These are phyloP conservation scores for Candida freyschussii DNA, from an alignment of 1,139 yeast species.

Conservation along the genomic window DNA sequence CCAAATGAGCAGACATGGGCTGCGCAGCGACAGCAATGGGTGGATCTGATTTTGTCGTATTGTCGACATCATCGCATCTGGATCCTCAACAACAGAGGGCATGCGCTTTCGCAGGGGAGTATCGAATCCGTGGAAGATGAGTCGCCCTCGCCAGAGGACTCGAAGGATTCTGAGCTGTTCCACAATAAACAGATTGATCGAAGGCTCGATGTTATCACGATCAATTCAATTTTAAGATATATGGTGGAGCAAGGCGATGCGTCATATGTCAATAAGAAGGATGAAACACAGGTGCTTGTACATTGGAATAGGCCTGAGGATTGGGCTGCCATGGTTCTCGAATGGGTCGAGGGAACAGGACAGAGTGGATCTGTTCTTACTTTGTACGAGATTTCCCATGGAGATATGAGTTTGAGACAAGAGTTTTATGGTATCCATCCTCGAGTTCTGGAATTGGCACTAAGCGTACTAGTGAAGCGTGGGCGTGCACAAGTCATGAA, in stretches of 20 bases:
- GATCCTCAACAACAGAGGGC: slow-evolving; percentile 40
- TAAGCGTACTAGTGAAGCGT: slow-evolving; percentile 57
- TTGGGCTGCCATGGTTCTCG: slow-evolving; percentile 62
- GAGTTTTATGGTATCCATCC: slow-evolving; percentile 64
- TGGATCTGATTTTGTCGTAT: slow-evolving; percentile 47
- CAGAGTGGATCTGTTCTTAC: slow-evolving; percentile 78
- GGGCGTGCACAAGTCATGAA: slow-evolving; percentile 64
- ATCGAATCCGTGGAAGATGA: slow-evolving; percentile 12
- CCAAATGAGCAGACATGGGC: slow-evolving; percentile 75
- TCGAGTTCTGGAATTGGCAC: slow-evolving; percentile 46
- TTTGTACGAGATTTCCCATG: slow-evolving; percentile 66
- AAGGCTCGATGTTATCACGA: slow-evolving; percentile 49
- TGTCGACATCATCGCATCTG: slow-evolving; percentile 55
- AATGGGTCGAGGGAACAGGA: slow-evolving; percentile 71
- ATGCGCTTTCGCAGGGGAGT: slow-evolving; percentile 28
- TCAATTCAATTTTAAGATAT: slow-evolving; percentile 49
- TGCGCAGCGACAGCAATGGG: slow-evolving; percentile 66
- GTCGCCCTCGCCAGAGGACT: slow-evolving; percentile 18
- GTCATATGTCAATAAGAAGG: slow-evolving; percentile 13
- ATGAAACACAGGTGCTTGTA: slow-evolving; percentile 33
- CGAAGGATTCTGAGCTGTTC: slow-evolving; percentile 19
- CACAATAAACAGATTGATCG: slow-evolving; percentile 30
- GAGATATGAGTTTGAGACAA: slow-evolving; percentile 54
- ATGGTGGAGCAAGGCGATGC: slow-evolving; percentile 47
- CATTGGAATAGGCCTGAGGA: slow-evolving; percentile 71